Evolutionary conservation across 2,329 filamentous ascomycete genomes (phyloP).

Genomic region (Venturia asperata): DNA sequence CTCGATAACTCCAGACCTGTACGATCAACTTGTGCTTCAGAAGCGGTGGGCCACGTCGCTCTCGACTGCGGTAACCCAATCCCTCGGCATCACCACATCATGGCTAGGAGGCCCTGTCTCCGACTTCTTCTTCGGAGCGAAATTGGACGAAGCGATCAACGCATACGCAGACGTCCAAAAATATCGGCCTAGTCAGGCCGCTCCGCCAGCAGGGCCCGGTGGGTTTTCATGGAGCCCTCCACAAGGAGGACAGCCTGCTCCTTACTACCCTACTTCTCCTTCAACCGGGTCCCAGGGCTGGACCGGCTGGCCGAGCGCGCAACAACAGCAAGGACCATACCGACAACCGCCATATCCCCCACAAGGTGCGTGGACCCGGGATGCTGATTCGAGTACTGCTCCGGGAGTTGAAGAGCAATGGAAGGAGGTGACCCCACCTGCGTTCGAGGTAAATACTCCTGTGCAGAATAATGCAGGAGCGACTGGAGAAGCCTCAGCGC

Average conservation of each 20-base stretch:
- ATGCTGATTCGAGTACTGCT: too few relatives aligned
- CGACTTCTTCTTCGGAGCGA: constrained; percentile 7
- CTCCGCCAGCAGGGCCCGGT: background rate
- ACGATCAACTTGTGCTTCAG: background rate
- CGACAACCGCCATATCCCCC: too few relatives aligned
- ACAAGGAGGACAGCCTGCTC: background rate
- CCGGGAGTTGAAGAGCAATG: too few relatives aligned
- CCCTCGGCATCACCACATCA: constrained; percentile 2
- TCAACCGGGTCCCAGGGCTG: background rate
- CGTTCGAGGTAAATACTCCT: too few relatives aligned
- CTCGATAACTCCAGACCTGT: background rate
- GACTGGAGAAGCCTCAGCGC: too few relatives aligned
- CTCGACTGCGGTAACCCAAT: background rate
- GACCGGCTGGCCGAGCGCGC: too few relatives aligned
- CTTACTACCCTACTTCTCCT: background rate
- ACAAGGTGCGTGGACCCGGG: too few relatives aligned
- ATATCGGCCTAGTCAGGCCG: background rate
- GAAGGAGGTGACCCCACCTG: too few relatives aligned
- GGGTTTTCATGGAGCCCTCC: background rate
- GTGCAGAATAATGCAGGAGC: too few relatives aligned
- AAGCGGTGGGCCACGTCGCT: background rate
- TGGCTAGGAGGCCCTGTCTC: background rate
- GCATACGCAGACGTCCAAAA: background rate
- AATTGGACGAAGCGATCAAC: background rate
- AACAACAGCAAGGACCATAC: too few relatives aligned